Conservation (phyloP, 176 grass and related monocot genomes). For the Canna indica region DNA sequence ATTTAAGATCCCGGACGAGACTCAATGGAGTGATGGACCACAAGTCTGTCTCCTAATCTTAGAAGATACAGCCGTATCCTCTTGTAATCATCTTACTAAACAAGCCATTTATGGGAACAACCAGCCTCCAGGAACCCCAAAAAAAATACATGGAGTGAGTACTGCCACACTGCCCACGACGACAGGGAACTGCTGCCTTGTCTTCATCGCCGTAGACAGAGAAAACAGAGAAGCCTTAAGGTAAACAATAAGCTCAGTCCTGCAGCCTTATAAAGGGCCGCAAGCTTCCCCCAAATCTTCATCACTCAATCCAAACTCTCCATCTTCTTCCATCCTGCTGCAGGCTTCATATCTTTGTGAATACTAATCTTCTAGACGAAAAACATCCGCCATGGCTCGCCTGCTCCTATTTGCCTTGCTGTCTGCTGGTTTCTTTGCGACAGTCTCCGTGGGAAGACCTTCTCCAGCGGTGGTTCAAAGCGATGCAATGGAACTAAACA, state of each 20-base stretch:
- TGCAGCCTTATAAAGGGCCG: slow-evolving; percentile 19
- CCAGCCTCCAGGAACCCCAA: background rate
- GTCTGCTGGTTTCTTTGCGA: slow-evolving; percentile 28
- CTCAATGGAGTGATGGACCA: too few species aligned
- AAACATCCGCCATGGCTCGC: slow-evolving; percentile 34
- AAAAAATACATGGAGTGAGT: background rate
- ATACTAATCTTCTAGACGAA: background rate
- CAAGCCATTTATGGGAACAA: background rate
- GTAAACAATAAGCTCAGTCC: background rate
- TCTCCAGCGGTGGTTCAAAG: slow-evolving; percentile 13
- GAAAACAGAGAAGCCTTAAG: background rate
- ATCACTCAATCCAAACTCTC: background rate
- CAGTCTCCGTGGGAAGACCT: slow-evolving; percentile 37
- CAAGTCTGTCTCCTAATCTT: too few species aligned
- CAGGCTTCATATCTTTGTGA: background rate
- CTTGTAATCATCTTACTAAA: background rate
- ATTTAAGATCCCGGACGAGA: too few species aligned
- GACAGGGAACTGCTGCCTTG: background rate
- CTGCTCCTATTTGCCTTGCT: slow-evolving; percentile 43
- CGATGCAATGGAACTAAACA: background rate
- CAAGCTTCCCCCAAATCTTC: background rate
- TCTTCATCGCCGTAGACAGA: background rate
- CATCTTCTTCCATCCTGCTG: background rate
- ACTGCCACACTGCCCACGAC: background rate
- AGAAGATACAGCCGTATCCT: too few species aligned